Base-by-base conservation (phyloP, 495 filamentous ascomycete species). In the Baudoinia panamericana region DNA sequence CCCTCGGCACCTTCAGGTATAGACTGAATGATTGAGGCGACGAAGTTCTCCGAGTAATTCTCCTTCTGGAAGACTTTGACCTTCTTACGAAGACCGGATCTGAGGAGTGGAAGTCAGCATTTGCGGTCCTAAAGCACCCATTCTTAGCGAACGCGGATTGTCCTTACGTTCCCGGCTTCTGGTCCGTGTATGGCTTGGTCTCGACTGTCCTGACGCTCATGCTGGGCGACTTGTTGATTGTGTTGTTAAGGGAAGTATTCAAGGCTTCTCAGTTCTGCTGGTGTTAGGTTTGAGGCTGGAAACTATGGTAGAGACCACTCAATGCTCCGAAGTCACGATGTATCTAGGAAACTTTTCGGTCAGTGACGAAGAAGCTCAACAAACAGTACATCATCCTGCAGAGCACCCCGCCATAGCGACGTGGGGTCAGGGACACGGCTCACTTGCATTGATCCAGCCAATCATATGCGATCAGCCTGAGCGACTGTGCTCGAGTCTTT, bases 141-240 rank as follows among this genome's bases (percentile, higher is more conserved):
- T 9, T 9, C 5, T 13, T 5, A 21, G 5, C 6, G 9, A 11
- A 20, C 5, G 10, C 9, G 20, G 10, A 9, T n/a, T 21, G 43
- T 44, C 80, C 87, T 63, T 80, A 95, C 90, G 92, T 96, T 74
- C 90, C 90, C 42, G 90, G 90, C 70, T 96, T 96, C 73, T 97
- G 90, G 69, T 95, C 90, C 19, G 76, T 71, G 61, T 83, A 93
- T 43, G 86, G 75, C 53, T 72, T 76, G 58, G 90, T 68, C 40
- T 75, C 71, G 46, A 92, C 77, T 11, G 73, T 79, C 60, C 81
- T 71, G 61, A 83, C 64, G 53, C 75, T 78, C 81, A 90, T 86
- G 39, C n/a, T 55, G 38, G 38, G n/a, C n/a, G n/a, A n/a, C n/a
- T n/a, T n/a, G n/a, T n/a, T n/a, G n/a, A n/a, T n/a, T n/a, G n/a